Base-by-base conservation (phyloP, 2,329 filamentous ascomycete genomes). In the Tolypocladium endophyticum region DNA sequence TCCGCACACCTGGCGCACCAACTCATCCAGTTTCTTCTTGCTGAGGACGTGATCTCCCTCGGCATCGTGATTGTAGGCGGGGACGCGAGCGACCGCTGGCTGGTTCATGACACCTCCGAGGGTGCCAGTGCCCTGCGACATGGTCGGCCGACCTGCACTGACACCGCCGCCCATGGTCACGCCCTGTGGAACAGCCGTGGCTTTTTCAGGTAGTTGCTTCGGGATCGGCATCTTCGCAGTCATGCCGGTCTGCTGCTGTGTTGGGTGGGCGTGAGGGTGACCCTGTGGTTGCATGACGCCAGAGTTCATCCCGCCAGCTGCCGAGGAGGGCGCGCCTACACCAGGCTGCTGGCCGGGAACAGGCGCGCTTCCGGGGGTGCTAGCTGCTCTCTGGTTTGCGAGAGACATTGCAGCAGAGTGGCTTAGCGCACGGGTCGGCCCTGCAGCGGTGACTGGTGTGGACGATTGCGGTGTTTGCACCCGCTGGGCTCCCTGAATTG, bases 11-110 rank as follows among this genome's bases (percentile, higher is more conserved):
- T 97, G 93, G 57, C 92, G 86, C 11, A 97, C 92, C 43, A 99
- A 81, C 71, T 97, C 93, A 69, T 99, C 92, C 47, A 99, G 81
- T 77, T 96, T 97, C 77, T 96, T 95, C 83, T 97, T 97, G 77
- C 89, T 95, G n/a, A 99, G 79, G 1, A 99, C 89, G 52, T 92
- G 87, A 68, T 97, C 92, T 33, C 91, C 92, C 70, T 96, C 92
- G 36, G 90, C 90, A 71, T 97, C 93, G 61, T 97, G 86, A 60
- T 90, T 89, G 72, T 90, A 96, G 0, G 87, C 85, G 0, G 92
- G 90, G 53, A 90, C 85, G 69, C 92, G 92, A 59, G 87, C 79
- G 62, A 97, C 83, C 2, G 90, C 90, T 0, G 94, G 92, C 69
- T 96, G 92, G 57, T 87, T 87, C 82, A 97, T 89, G 56, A 94